phyloP scores from a whole-genome alignment of 148 eudicot species.

The Rhododendron ovatum region DNA sequence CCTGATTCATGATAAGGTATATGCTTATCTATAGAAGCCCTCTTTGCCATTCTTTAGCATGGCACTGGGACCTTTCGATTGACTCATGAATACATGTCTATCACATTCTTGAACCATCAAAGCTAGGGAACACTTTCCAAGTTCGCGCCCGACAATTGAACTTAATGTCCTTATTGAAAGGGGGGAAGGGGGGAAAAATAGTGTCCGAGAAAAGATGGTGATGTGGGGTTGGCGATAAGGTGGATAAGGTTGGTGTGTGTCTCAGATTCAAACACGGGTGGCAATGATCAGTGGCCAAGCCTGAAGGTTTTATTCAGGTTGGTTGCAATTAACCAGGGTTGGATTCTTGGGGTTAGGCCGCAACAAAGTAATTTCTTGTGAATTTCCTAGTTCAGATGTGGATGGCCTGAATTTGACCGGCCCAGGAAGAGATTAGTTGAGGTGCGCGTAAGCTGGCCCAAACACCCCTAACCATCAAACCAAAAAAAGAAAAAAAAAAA shows the following conservation, averaged over 20 bases:
- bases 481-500: no score
- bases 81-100: slow-evolving; percentile 5
- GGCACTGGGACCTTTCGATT: slow-evolving; percentile 11
- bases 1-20: slow-evolving; percentile 2
- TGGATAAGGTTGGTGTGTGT: slow-evolving; percentile 7
- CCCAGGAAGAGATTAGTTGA: not conserved
- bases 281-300: slow-evolving; percentile 1
- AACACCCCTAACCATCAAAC: not conserved
- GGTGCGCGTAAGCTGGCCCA: not conserved
- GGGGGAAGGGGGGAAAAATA: not conserved
- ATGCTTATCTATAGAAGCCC: not conserved
- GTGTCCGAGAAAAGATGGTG: not conserved
- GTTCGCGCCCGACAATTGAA: not conserved
- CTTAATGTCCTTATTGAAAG: not conserved
- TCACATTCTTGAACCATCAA: not conserved
- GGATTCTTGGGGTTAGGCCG: not conserved
- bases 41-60: slow-evolving; percentile 13
- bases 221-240: slow-evolving; percentile 12
- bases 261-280: not conserved
- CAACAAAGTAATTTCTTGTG: not conserved
- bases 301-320: not conserved
- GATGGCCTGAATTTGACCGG: not conserved
- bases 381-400: no score
- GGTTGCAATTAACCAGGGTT: not conserved
- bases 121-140: not conserved